These are phyloP conservation scores for Phyllosticta citrichinensis DNA, from an alignment of 2,329 filamentous ascomycete genomes.

Conservation along the genomic window DNA sequence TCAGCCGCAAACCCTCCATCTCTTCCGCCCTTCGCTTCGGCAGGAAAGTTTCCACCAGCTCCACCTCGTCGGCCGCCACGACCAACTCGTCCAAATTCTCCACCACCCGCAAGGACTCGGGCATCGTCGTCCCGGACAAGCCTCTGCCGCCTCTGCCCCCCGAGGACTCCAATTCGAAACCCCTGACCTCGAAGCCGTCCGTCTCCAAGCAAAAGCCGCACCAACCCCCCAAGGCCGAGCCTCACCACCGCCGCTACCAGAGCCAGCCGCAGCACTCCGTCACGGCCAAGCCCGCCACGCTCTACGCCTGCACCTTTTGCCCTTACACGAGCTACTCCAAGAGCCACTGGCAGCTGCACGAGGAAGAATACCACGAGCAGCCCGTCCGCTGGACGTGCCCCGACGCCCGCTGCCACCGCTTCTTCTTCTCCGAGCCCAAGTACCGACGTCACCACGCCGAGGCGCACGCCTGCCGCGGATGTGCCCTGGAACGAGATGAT, in stretches of 20 bases:
- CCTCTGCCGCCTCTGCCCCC: conserved; percentile 3
- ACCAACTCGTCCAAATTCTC: background rate
- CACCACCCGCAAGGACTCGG: conserved; percentile 4
- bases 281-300: conserved; percentile 18
- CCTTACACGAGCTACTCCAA: conserved; percentile 59
- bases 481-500: conserved; percentile 42
- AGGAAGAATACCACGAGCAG: conserved; percentile 60
- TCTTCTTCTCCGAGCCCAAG: conserved; percentile 58
- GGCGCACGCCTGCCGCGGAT: conserved; percentile 50
- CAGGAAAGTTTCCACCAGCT: background rate
- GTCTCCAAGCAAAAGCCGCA: background rate
- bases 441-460: conserved; percentile 60
- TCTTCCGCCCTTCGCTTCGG: background rate
- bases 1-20: background rate
- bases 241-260: background rate
- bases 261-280: background rate
- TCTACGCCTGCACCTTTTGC: conserved; percentile 37
- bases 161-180: background rate
- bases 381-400: conserved; percentile 59
- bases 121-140: background rate
- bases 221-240: background rate
- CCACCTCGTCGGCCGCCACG: background rate
- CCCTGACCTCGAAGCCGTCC: background rate
- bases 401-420: conserved; percentile 49
- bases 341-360: conserved; percentile 61